Conservation (phyloP, 768 basidiomycete species). For the Galerina marginata region DNA sequence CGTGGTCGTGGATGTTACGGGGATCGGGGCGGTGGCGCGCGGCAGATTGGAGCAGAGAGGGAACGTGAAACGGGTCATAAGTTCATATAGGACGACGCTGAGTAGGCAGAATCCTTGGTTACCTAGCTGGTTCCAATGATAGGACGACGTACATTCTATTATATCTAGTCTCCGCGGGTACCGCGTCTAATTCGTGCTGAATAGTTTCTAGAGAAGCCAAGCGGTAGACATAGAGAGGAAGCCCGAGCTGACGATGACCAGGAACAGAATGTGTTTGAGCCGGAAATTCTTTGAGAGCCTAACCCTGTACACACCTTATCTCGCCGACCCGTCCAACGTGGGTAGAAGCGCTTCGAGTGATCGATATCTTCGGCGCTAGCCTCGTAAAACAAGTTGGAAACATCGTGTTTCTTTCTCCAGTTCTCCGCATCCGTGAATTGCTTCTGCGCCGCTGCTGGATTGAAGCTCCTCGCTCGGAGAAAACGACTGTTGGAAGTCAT, state of each 20-base stretch:
- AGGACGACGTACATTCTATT: slow-evolving; percentile 65
- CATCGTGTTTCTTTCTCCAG: slow-evolving; percentile 70
- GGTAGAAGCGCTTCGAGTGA: slow-evolving; percentile 66
- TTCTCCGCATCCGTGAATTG: slow-evolving; percentile 72
- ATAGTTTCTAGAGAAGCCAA: slow-evolving; percentile 63
- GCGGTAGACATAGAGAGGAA: slow-evolving; percentile 79
- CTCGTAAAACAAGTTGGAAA: slow-evolving; percentile 65
- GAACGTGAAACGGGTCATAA: slow-evolving; percentile 67
- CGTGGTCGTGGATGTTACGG: slow-evolving; percentile 63
- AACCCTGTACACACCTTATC: slow-evolving; percentile 59
- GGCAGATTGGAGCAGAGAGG: slow-evolving; percentile 68
- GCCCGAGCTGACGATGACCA: slow-evolving; percentile 52
- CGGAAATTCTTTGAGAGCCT: not conserved
- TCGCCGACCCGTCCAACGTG: slow-evolving; percentile 80
- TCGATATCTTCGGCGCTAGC: slow-evolving; percentile 69
- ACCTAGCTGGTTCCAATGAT: not conserved
- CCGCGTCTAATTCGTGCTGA: slow-evolving; percentile 64
- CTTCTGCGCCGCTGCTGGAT: slow-evolving; percentile 63
- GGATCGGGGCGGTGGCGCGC: slow-evolving; percentile 52
- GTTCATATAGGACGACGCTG: slow-evolving; percentile 71
- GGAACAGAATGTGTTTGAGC: not conserved
- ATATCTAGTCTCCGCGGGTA: slow-evolving; percentile 59
- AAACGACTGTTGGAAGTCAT: slow-evolving; percentile 63
- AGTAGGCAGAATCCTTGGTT: not conserved
- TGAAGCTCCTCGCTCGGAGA: slow-evolving; percentile 78